phyloP scores from a whole-genome alignment of 148 eudicot species.

The Linanthus parryae region DNA sequence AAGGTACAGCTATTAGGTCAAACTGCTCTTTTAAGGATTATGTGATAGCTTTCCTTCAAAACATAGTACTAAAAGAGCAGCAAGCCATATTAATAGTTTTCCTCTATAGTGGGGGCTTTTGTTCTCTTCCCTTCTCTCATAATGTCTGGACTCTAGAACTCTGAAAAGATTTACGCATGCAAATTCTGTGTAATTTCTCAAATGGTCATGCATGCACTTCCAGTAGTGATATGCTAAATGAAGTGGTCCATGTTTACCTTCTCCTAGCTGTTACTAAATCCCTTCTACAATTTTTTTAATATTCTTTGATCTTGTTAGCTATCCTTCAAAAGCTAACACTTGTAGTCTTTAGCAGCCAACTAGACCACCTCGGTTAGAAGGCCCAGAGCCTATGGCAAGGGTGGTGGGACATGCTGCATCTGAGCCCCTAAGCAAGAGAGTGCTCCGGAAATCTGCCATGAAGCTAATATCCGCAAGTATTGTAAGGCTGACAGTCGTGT shows the following conservation, averaged over 20 bases:
- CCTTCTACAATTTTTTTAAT: not conserved
- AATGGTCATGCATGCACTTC: too few relatives aligned
- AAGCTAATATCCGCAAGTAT: constrained; percentile 27
- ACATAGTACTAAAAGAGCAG: too few relatives aligned
- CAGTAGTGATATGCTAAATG: too few relatives aligned
- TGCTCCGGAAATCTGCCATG: constrained; percentile 19
- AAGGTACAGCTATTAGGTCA: constrained; percentile 10
- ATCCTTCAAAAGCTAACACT: too few relatives aligned
- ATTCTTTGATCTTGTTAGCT: not conserved
- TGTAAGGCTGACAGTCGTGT: constrained; percentile 20
- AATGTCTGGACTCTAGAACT: too few relatives aligned
- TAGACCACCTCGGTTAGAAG: constrained; percentile 8
- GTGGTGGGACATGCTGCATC: constrained; percentile 5
- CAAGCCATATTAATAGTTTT: too few relatives aligned
- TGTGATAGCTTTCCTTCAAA: not conserved
- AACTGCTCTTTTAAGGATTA: not conserved
- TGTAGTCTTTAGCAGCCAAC: constrained; percentile 27
- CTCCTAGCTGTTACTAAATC: too few relatives aligned
- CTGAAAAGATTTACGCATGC: too few relatives aligned
- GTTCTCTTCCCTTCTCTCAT: too few relatives aligned
- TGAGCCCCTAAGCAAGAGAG: constrained; percentile 11
- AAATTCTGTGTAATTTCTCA: too few relatives aligned
- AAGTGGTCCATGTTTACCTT: too few relatives aligned
- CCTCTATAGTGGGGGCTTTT: too few relatives aligned
- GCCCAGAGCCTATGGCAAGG: constrained; percentile 8